Conservation (phyloP, 1,284 basidiomycete species). For the Austropuccinia psidii region DNA sequence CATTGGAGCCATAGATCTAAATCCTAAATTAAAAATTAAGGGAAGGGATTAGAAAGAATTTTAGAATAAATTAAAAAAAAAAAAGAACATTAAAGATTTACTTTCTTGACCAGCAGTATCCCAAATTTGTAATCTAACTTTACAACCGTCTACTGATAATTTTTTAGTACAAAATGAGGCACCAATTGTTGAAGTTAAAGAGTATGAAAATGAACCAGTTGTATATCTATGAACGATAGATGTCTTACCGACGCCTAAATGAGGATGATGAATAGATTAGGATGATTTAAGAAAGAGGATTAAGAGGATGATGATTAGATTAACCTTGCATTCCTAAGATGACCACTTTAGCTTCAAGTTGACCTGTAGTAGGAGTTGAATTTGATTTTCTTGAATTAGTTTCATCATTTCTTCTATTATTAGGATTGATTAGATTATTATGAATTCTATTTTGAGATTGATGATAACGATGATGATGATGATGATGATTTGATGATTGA, state of each 20-base stretch:
- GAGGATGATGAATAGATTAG: background rate
- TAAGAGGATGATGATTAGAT: conserved; percentile 42
- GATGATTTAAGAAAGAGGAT: conserved; percentile 18
- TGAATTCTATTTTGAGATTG: background rate
- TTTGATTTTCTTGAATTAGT: background rate
- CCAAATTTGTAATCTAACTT: conserved; percentile 73
- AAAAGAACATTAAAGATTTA: background rate
- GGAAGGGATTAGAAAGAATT: conserved; percentile 32
- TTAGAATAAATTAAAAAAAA: background rate
- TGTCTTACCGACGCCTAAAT: conserved; percentile 84
- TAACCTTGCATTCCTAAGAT: conserved; percentile 88
- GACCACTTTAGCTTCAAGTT: conserved; percentile 88
- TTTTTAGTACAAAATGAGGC: conserved; percentile 94
- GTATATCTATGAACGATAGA: conserved; percentile 88
- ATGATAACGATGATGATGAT: background rate
- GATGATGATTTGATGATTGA: conserved; percentile 7
- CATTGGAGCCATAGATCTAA: conserved; percentile 74
- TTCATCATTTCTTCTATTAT: background rate
- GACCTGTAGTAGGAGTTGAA: conserved; percentile 17
- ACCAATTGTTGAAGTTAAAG: conserved; percentile 79
- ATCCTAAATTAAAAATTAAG: conserved; percentile 50
- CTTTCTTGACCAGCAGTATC: conserved; percentile 97
- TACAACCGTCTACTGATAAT: conserved; percentile 73
- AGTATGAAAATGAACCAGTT: conserved; percentile 76
- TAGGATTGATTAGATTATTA: background rate